Percentiles rank a stretch among this genome's conserved stretches.
Conservation (phyloP, 2,329 filamentous ascomycete species). For the Phyllachora maydis region DNA sequence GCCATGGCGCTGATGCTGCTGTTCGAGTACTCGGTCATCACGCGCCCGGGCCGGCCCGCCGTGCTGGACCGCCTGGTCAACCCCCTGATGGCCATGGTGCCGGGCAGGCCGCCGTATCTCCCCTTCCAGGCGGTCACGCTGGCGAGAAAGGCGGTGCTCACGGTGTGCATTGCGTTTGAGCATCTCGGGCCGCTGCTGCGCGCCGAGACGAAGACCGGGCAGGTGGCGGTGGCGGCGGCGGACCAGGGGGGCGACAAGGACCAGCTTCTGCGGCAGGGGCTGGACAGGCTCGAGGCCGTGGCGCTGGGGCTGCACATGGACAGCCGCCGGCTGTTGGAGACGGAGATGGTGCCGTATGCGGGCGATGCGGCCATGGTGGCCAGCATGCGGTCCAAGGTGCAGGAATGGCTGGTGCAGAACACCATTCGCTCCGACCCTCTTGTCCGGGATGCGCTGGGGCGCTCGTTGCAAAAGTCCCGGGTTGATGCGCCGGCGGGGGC, state of each 20-base stretch:
- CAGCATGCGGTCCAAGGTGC: slow-evolving; percentile 50
- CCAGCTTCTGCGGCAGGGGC: slow-evolving; percentile 29
- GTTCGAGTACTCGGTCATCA: slow-evolving; percentile 35
- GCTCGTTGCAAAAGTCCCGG: slow-evolving; percentile 40
- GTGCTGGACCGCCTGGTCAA: slow-evolving; percentile 13
- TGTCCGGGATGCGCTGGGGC: slow-evolving; percentile 60
- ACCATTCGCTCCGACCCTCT: slow-evolving; percentile 62
- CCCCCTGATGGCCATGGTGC: slow-evolving; percentile 13
- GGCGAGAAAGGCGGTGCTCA: slow-evolving; percentile 55
- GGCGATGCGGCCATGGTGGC: slow-evolving; percentile 45
- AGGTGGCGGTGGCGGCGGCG: slow-evolving; percentile 7
- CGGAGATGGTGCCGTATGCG: slow-evolving; percentile 66
- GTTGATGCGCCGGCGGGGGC: slow-evolving; percentile 41
- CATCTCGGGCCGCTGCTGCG: slow-evolving; percentile 54
- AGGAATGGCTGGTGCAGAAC: slow-evolving; percentile 76
- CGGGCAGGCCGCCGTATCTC: slow-evolving; percentile 39
- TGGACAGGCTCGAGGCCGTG: slow-evolving; percentile 45
- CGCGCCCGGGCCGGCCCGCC: slow-evolving; percentile 27
- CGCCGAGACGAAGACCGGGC: slow-evolving; percentile 14
- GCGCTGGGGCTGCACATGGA: slow-evolving; percentile 46
- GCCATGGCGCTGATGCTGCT: slow-evolving; percentile 28
- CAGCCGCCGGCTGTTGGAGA: slow-evolving; percentile 44
- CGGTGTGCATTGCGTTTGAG: slow-evolving; percentile 63
- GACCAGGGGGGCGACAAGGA: slow-evolving; percentile 20
- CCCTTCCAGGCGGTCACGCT: slow-evolving; percentile 72